Evolutionary conservation across 2,329 filamentous ascomycete species (phyloP), one percentile per base, ranked within the genome.

Genomic region (Aspergillus intermedius): DNA sequence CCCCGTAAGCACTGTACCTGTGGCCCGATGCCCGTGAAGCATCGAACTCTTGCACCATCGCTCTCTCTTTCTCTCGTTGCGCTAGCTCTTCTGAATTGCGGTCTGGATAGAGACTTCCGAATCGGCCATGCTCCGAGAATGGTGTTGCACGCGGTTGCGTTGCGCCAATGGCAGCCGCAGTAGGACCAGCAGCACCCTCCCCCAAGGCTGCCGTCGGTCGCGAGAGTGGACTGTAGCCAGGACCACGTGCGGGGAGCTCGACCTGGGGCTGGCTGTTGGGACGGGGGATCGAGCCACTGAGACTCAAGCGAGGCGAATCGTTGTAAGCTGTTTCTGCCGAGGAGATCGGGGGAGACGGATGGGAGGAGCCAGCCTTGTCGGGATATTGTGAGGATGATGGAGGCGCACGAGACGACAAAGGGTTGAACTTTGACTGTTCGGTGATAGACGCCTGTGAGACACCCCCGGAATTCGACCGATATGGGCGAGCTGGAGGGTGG

Each of bases 191-290:
- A 43, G 42, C 45, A 40, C 49, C 60, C 41, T 63, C 62, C 35
- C 57, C 52, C 15, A 59, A 52, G 7, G 57, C 59, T 7, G 57
- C 56, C 4, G 54, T 52, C 5, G 64, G 54, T 28, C 66, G 61
- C 4, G 62, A 57, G 13, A 65, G 54, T 3, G 68, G 67, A 35
- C 66, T 69, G 48, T 70, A 71, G 8, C 63, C 61, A 2, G 66
- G 56, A 4, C 63, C 48, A 34, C 68, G 63, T 17, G 59, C 48
- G 4, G 61, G 46, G n/a, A 57, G 50, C 28, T 72, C 69, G 15
- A 67, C 60, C 35, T 69, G 64, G 30, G 69, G 68, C 44, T 72
- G 69, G 41, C 69, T 74, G 49, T 60, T 73, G 6, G 71, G 67
- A 42, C 72, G 65, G 49, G 68, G 65, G 30, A 70, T 66, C 3